phyloP scores from a whole-genome alignment of 371 early-diverging fungal species.

The Haplosporangium sp. region DNA sequence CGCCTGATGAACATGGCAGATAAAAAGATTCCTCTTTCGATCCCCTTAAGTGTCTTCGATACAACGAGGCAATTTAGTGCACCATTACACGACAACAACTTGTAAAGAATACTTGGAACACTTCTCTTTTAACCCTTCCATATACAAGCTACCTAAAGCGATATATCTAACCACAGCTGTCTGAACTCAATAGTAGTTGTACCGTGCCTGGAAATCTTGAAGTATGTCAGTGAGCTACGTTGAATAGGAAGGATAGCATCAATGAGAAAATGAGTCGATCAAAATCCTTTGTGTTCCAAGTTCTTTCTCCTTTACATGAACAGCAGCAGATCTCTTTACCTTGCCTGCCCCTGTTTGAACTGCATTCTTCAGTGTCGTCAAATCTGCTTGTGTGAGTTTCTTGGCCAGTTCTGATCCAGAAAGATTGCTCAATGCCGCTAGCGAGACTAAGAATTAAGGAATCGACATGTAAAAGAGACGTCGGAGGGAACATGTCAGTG shows the following conservation, averaged over 20 bases:
- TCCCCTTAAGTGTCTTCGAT: too few species aligned
- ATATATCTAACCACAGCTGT: too few species aligned
- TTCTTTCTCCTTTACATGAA: neutral
- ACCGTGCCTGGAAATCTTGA: conserved; percentile 42
- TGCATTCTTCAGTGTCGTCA: conserved; percentile 76
- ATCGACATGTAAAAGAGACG: too few species aligned
- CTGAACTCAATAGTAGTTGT: conserved; percentile 25
- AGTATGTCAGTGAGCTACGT: conserved; percentile 35
- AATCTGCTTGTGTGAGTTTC: conserved; percentile 81
- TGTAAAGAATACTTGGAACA: too few species aligned
- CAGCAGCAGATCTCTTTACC: conserved; percentile 11
- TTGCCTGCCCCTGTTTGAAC: conserved; percentile 73
- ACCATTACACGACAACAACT: too few species aligned
- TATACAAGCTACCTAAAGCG: too few species aligned
- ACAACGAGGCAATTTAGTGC: too few species aligned
- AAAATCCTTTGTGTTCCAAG: conserved; percentile 5
- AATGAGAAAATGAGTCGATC: neutral
- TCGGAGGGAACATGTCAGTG: neutral
- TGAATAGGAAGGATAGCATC: neutral
- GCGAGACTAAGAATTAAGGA: conserved; percentile 19
- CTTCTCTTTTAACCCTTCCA: too few species aligned
- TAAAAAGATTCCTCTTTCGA: too few species aligned
- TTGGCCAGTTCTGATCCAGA: conserved; percentile 78
- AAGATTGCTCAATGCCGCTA: conserved; percentile 34
- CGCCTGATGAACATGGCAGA: too few species aligned